Percentiles rank a stretch among this genome's conserved stretches.
These are phyloP conservation scores for Podaxis mareebaensis DNA, from an alignment of 768 basidiomycete genomes.

Conservation along the genomic window DNA sequence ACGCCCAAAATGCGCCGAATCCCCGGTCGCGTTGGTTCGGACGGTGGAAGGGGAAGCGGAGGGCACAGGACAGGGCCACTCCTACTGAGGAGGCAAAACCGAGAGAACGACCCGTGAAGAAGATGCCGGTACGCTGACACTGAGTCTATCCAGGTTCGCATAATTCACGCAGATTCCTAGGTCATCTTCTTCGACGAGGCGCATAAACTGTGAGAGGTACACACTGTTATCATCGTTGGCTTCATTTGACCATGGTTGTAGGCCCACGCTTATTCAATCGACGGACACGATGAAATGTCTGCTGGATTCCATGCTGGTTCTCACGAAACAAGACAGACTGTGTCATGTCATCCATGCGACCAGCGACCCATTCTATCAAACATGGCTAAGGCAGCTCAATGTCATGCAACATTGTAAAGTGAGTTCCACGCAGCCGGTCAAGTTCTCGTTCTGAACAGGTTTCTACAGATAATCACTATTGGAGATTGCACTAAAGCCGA, in stretches of 20 bases:
- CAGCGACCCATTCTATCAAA: conserved; percentile 84
- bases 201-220: conserved; percentile 64
- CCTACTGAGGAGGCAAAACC: conserved; percentile 33
- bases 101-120: conserved; percentile 49
- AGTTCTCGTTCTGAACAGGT: background rate
- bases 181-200: conserved; percentile 84
- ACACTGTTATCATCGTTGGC: background rate
- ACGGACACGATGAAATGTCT: conserved; percentile 82
- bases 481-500: conserved; percentile 79
- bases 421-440: background rate
- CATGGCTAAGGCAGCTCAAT: conserved; percentile 77
- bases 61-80: conserved; percentile 20
- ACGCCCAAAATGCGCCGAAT: conserved; percentile 25
- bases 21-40: conserved; percentile 33
- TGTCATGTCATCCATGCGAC: conserved; percentile 83
- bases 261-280: conserved; percentile 74
- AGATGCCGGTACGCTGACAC: conserved; percentile 55
- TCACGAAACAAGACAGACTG: conserved; percentile 86
- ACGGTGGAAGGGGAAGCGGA: conserved; percentile 28
- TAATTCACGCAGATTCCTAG: conserved; percentile 26
- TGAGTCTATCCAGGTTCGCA: background rate
- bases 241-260: conserved; percentile 27
- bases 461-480: conserved; percentile 66
- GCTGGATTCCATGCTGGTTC: conserved; percentile 81
- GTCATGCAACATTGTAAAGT: conserved; percentile 86